Base-by-base conservation (phyloP, 192 early-diverging fungal genomes). In the Entrophospora sp. region DNA sequence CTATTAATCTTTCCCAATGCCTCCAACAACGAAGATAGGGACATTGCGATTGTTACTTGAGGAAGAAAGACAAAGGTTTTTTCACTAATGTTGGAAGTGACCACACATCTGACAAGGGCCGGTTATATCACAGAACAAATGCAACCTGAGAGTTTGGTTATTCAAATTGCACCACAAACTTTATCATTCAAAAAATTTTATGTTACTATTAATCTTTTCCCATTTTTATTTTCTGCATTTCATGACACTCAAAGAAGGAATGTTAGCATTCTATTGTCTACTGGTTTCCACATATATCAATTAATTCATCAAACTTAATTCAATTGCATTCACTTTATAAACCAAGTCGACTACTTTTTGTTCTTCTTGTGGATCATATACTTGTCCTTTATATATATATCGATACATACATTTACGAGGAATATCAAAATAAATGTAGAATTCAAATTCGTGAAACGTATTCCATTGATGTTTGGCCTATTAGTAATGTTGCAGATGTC, bases 381-480 rank as follows among this genome's bases (percentile, higher is more conserved):
- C 57, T 20, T 59, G 57, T 59, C 57, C 57, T 40, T 59, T 59
- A 40, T 59, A 37, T 40, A 13, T 31, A 59, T 59, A 22, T 10
- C 35, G 35, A 59, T 59, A 59, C 35, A 10, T 31, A 59, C 25
- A 59, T 59, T 25, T 59, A 59, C 30, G 38, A 14, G 8, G 13
- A 22, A 40, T 59, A 59, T 59, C 8, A 10, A 13, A 25, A 59
- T 20, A 37, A 37, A 5, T 59, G 38, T 28, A 59, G 35, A 35
- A 59, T 59, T 59, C 57, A 59, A 59, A 59, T 59, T 38, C 57
- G 57, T 24, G 57, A 59, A 59, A 35, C 57, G 38, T 35, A 59
- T 35, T 31, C 57, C 20, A 40, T 18, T 40, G 57, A 59, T 28
- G 57, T 59, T 38, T 59, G 57, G 57, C 34, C 57, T 40, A 59